Percentiles rank a stretch among this genome's conserved stretches.
Conservation (phyloP, 352 stramenopile genomes). For the Elongisporangium prolatum region DNA sequence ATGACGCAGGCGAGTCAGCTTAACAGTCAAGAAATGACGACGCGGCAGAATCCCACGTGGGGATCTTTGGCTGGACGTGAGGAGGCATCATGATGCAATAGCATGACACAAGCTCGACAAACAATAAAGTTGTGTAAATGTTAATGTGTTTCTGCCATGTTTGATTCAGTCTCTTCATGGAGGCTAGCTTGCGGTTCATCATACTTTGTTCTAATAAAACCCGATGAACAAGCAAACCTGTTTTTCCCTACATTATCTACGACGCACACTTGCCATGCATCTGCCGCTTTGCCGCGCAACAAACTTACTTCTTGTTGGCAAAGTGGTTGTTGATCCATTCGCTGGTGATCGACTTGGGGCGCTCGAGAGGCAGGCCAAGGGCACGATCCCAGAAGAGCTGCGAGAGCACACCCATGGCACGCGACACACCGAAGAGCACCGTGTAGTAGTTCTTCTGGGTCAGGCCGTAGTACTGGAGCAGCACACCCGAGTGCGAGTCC, state of each 20-base stretch:
- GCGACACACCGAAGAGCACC: slow-evolving; percentile 98
- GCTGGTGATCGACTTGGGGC: slow-evolving; percentile 98
- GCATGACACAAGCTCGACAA: neutral
- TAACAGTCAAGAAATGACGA: neutral
- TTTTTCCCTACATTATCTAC: neutral
- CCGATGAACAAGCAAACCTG: neutral
- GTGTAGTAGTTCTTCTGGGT: slow-evolving; percentile 99
- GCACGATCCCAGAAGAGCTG: slow-evolving; percentile 99
- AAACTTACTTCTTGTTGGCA: slow-evolving; percentile 72
- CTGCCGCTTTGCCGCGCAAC: neutral
- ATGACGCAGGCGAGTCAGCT: neutral
- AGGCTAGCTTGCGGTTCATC: neutral
- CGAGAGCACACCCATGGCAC: slow-evolving; percentile 96
- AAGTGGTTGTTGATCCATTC: slow-evolving; percentile 98
- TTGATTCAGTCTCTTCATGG: neutral
- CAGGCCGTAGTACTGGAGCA: slow-evolving; percentile 99
- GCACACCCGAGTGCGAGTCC: slow-evolving; percentile 97
- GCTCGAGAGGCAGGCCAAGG: slow-evolving; percentile 96
- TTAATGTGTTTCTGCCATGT: neutral
- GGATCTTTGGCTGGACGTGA: neutral
- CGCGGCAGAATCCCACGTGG: neutral
- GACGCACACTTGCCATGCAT: neutral
- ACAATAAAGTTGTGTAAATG: neutral
- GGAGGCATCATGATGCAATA: neutral
- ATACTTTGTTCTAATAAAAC: neutral